These are phyloP conservation scores for Bauhinia variegata DNA, from an alignment of 306 rosid species.

Conservation along the genomic window DNA sequence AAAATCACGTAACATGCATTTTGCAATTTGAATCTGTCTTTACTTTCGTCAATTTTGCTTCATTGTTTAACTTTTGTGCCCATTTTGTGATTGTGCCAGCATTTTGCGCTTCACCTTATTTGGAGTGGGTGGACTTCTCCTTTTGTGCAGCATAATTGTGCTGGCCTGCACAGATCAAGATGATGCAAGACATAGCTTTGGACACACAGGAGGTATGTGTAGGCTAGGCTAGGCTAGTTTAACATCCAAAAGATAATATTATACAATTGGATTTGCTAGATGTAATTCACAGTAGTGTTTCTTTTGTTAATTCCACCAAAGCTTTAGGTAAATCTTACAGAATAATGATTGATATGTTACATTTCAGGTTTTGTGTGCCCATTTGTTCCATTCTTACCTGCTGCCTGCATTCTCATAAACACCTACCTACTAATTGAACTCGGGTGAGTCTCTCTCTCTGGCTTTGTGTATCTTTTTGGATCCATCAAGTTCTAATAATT, in stretches of 20 bases:
- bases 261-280: not conserved
- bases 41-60: conserved; percentile 1
- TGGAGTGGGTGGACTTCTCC: conserved; percentile 56
- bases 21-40: conserved; percentile 11
- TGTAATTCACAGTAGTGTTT: not conserved
- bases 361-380: conserved; percentile 74
- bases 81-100: conserved; percentile 55
- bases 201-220: conserved; percentile 69
- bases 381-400: conserved; percentile 71
- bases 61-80: not conserved
- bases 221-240: conserved; percentile 3
- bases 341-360: conserved; percentile 8
- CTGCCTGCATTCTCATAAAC: conserved; percentile 71
- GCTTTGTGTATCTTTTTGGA: not conserved
- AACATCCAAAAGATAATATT: not conserved
- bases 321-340: conserved; percentile 18
- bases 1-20: conserved; percentile 22
- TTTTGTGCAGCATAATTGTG: conserved; percentile 51
- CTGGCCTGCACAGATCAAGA: conserved; percentile 62
- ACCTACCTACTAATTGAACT: conserved; percentile 68
- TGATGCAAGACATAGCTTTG: conserved; percentile 64
- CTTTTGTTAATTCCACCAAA: not conserved
- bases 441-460: conserved; percentile 54
- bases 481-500: conserved; percentile 11
- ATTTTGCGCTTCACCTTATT: conserved; percentile 48